These are phyloP conservation scores for Phytopythium ostracodes DNA, from an alignment of 352 stramenopile genomes.

Conservation along the genomic window DNA sequence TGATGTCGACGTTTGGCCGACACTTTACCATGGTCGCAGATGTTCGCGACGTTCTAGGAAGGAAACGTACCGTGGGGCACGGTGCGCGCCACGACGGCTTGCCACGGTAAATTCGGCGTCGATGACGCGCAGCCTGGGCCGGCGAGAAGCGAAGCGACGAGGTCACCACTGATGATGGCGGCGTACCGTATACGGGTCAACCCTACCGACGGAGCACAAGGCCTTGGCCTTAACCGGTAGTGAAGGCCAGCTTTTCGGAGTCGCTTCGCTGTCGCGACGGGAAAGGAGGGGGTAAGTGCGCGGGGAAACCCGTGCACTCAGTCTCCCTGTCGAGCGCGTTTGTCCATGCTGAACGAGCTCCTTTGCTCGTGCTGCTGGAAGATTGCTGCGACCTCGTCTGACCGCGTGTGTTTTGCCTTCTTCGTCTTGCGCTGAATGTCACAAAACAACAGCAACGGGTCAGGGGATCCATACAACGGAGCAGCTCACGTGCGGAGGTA, in stretches of 20 bases:
- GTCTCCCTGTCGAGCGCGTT: slow-evolving; percentile 5
- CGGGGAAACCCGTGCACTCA: not conserved
- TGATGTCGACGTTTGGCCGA: not conserved
- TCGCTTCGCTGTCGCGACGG: not conserved
- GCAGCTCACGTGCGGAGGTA: too few species aligned
- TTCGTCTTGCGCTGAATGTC: slow-evolving; percentile 7
- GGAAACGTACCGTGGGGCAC: too few species aligned
- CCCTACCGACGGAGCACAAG: not conserved
- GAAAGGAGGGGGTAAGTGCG: not conserved
- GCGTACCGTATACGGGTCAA: not conserved
- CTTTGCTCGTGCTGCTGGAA: not conserved
- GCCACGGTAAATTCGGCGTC: too few species aligned
- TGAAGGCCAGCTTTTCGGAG: not conserved
- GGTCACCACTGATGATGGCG: too few species aligned
- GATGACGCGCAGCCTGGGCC: too few species aligned
- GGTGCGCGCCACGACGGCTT: too few species aligned
- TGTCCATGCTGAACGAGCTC: slow-evolving; percentile 1
- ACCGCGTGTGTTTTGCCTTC: slow-evolving; percentile 4
- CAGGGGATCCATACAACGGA: not conserved
- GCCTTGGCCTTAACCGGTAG: not conserved
- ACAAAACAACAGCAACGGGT: not conserved
- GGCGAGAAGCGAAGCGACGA: too few species aligned
- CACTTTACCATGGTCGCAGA: too few species aligned
- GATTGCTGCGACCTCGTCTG: not conserved
- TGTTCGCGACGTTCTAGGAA: too few species aligned